These are phyloP conservation scores for Peronospora farinosa DNA, from an alignment of 352 stramenopile genomes.

Conservation along the genomic window DNA sequence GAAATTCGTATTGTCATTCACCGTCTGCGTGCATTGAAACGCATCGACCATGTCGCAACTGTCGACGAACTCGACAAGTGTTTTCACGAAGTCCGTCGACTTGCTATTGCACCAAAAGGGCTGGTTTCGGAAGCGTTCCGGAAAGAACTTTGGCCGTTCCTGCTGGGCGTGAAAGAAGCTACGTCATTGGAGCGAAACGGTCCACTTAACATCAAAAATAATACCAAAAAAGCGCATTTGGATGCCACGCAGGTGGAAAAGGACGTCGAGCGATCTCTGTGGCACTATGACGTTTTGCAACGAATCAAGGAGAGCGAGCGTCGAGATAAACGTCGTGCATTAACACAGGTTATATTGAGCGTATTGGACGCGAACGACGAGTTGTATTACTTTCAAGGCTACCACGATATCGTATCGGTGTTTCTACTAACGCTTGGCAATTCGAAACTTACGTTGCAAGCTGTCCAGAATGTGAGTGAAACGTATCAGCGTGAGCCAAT, in stretches of 20 bases:
- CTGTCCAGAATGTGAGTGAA: slow-evolving; percentile 65
- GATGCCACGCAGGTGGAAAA: slow-evolving; percentile 74
- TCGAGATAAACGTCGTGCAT: slow-evolving; percentile 44
- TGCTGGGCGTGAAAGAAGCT: slow-evolving; percentile 24
- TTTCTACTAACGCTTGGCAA: slow-evolving; percentile 79
- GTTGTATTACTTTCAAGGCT: slow-evolving; percentile 88
- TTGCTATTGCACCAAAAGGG: slow-evolving; percentile 50
- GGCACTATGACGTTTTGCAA: slow-evolving; percentile 68
- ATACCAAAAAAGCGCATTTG: slow-evolving; percentile 25
- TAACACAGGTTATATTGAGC: slow-evolving; percentile 55
- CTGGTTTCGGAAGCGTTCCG: slow-evolving; percentile 57
- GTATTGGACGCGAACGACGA: slow-evolving; percentile 43
- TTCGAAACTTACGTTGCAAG: slow-evolving; percentile 46
- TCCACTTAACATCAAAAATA: slow-evolving; percentile 10
- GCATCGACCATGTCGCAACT: slow-evolving; percentile 1
- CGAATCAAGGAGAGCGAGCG: slow-evolving; percentile 60
- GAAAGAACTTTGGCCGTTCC: slow-evolving; percentile 51
- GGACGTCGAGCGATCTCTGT: slow-evolving; percentile 82
- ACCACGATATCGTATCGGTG: slow-evolving; percentile 89
- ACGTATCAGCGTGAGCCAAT: slow-evolving; percentile 90
- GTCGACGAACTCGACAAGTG: slow-evolving; percentile 24
- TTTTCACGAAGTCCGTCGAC: slow-evolving; percentile 52
- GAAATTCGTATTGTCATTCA: slow-evolving; percentile 34
- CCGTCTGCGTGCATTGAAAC: slow-evolving; percentile 25
- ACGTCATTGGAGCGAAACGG: slow-evolving; percentile 4